A percentile compares a stretch with the other conserved stretches of the same genome.
phyloP scores from a whole-genome alignment of 768 basidiomycete genomes.

The Thelephora ganbajun region DNA sequence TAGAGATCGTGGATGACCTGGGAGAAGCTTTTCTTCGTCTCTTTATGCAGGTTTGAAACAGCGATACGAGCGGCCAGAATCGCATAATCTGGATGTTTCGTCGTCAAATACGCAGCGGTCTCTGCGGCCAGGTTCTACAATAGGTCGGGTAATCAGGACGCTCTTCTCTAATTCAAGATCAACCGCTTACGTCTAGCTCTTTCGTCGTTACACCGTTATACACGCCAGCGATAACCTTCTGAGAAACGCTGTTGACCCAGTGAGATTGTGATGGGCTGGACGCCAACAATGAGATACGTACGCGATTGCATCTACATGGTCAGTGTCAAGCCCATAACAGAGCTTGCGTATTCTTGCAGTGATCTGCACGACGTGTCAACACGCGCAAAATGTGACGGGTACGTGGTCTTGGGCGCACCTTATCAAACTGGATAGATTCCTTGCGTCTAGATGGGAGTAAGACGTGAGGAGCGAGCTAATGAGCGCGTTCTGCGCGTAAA shows the following conservation, averaged over 20 bases:
- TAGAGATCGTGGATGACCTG: slow-evolving; percentile 86
- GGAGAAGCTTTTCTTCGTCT: slow-evolving; percentile 96
- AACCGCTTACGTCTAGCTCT: slow-evolving; percentile 75
- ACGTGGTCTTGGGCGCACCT: slow-evolving; percentile 31
- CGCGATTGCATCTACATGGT: slow-evolving; percentile 92
- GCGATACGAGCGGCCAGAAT: slow-evolving; percentile 97
- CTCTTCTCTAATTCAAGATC: not conserved
- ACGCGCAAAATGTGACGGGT: slow-evolving; percentile 5
- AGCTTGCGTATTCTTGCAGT: slow-evolving; percentile 80
- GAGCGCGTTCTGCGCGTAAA: too few species aligned
- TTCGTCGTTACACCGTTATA: slow-evolving; percentile 95
- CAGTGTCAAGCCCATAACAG: slow-evolving; percentile 88
- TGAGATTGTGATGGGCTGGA: not conserved
- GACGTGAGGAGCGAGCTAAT: slow-evolving; percentile 1
- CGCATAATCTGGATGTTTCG: slow-evolving; percentile 95
- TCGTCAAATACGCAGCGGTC: slow-evolving; percentile 94
- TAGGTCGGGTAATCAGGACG: not conserved
- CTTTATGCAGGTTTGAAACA: slow-evolving; percentile 97
- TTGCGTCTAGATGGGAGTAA: slow-evolving; percentile 42
- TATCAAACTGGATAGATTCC: slow-evolving; percentile 88
- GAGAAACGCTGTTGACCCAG: slow-evolving; percentile 45
- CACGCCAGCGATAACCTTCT: slow-evolving; percentile 88
- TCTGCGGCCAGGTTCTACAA: slow-evolving; percentile 86
- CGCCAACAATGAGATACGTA: slow-evolving; percentile 19
- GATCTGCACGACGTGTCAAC: slow-evolving; percentile 36